Evolutionary conservation across 2,329 filamentous ascomycete species (phyloP).

Genomic region (Phialocephala sp.): DNA sequence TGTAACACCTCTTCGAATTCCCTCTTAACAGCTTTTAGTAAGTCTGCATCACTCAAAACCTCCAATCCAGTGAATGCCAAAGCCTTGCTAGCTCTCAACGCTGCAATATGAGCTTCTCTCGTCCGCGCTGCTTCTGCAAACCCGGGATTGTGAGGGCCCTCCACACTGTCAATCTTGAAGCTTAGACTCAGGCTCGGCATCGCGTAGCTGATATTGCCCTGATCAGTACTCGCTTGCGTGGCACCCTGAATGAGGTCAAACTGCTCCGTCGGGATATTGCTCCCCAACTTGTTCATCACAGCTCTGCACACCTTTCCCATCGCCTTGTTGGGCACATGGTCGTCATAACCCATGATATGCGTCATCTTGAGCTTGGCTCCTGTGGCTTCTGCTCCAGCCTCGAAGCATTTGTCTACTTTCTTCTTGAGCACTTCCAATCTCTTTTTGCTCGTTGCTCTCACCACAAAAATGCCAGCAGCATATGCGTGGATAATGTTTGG

Average conservation of each 20-base stretch:
- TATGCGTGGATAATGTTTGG: constrained; percentile 48
- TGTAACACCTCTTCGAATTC: constrained; percentile 44
- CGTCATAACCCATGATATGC: constrained; percentile 52
- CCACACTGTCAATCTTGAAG: constrained; percentile 56
- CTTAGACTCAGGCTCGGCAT: constrained; percentile 60
- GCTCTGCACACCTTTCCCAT: constrained; percentile 53
- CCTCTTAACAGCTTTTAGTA: constrained; percentile 50
- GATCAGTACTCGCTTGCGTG: constrained; percentile 62
- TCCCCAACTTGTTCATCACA: constrained; percentile 51
- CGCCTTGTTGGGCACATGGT: constrained; percentile 60
- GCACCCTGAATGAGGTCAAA: constrained; percentile 49
- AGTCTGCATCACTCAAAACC: constrained; percentile 49
- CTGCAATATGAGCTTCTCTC: constrained; percentile 31
- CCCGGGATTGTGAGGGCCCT: constrained; percentile 57
- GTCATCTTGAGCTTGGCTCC: constrained; percentile 55
- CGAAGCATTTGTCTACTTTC: constrained; percentile 54
- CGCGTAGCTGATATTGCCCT: constrained; percentile 63
- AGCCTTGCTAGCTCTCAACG: constrained; percentile 35
- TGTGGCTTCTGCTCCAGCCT: constrained; percentile 54
- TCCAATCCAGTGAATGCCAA: constrained; percentile 54
- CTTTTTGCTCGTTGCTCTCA: constrained; percentile 50
- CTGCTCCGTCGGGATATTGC: constrained; percentile 46
- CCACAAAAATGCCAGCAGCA: constrained; percentile 46
- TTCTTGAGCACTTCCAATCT: constrained; percentile 48
- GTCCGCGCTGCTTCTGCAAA: constrained; percentile 46